These are phyloP conservation scores for Peziza echinospora DNA, from an alignment of 495 filamentous ascomycete species.

Conservation along the genomic window DNA sequence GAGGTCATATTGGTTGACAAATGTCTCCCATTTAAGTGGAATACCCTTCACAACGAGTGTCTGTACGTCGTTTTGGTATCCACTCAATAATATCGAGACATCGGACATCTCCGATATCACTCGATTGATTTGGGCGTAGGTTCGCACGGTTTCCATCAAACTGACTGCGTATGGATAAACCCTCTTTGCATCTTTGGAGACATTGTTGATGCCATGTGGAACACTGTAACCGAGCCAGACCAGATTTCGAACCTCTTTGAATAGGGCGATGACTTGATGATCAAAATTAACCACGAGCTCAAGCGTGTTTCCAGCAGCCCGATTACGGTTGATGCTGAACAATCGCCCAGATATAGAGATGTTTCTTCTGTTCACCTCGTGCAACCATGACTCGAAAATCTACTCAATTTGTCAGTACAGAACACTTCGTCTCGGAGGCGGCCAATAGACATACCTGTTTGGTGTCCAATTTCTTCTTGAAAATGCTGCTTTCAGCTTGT, in stretches of 20 bases:
- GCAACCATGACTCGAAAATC: conserved; percentile 86
- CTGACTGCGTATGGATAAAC: conserved; percentile 96
- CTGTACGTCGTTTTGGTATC: conserved; percentile 77
- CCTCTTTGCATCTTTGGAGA: conserved; percentile 88
- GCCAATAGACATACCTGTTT: conserved; percentile 30
- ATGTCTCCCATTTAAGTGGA: conserved; percentile 84
- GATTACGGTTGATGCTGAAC: conserved; percentile 71
- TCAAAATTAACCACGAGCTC: conserved; percentile 93
- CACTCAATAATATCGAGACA: conserved; percentile 65
- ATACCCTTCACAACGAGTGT: conserved; percentile 62
- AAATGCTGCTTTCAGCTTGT: conserved; percentile 65
- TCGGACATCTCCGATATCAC: conserved; percentile 64
- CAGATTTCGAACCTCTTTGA: conserved; percentile 96
- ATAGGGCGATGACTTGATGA: conserved; percentile 82
- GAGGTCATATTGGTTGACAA: conserved; percentile 86
- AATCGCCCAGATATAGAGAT: conserved; percentile 78
- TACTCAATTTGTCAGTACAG: too few species aligned
- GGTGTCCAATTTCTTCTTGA: conserved; percentile 90
- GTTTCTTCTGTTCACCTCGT: conserved; percentile 65
- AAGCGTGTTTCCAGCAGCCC: conserved; percentile 61
- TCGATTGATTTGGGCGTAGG: conserved; percentile 64
- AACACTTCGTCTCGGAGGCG: too few species aligned
- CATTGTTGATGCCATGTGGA: conserved; percentile 79
- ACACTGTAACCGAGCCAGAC: conserved; percentile 83
- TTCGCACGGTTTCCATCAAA: conserved; percentile 90